Evolutionary conservation across 257 asterid genomes (phyloP).

Genomic region (Gentiana macrophylla): DNA sequence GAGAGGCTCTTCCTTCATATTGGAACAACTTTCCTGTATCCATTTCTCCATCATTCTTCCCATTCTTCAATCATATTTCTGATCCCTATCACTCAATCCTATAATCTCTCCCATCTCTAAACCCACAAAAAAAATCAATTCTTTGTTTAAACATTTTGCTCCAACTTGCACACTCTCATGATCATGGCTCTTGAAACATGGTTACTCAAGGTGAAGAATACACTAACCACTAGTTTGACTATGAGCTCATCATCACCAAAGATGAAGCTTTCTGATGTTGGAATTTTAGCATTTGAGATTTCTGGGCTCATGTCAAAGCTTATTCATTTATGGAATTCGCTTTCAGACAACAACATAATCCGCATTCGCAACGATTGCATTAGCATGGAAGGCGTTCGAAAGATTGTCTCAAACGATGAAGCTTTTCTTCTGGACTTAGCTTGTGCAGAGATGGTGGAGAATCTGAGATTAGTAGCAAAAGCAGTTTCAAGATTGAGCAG

Average conservation of each 20-base stretch:
- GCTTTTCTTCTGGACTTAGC: slow-evolving; percentile 61
- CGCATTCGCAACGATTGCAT: slow-evolving; percentile 52
- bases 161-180: not conserved
- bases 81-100: not conserved
- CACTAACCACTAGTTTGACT: slow-evolving; percentile 44
- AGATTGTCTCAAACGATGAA: slow-evolving; percentile 81
- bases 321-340: slow-evolving; percentile 77
- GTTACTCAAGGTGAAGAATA: slow-evolving; percentile 55
- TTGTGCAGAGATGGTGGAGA: slow-evolving; percentile 74
- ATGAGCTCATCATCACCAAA: slow-evolving; percentile 28
- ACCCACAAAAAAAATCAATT: too few relatives aligned
- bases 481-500: slow-evolving; percentile 48
- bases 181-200: slow-evolving; percentile 63
- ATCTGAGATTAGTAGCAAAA: slow-evolving; percentile 38
- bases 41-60: not conserved
- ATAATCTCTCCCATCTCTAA: not conserved
- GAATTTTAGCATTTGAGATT: slow-evolving; percentile 77
- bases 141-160: not conserved
- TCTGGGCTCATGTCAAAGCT: slow-evolving; percentile 76
- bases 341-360: slow-evolving; percentile 43
- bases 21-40: slow-evolving; percentile 11
- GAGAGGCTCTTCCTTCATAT: slow-evolving; percentile 38
- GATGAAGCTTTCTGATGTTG: slow-evolving; percentile 58
- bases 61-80: not conserved
- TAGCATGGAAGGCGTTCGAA: slow-evolving; percentile 75